These are phyloP conservation scores for Euphrasia confusa DNA, from an alignment of 257 asterid genomes.

Conservation along the genomic window DNA sequence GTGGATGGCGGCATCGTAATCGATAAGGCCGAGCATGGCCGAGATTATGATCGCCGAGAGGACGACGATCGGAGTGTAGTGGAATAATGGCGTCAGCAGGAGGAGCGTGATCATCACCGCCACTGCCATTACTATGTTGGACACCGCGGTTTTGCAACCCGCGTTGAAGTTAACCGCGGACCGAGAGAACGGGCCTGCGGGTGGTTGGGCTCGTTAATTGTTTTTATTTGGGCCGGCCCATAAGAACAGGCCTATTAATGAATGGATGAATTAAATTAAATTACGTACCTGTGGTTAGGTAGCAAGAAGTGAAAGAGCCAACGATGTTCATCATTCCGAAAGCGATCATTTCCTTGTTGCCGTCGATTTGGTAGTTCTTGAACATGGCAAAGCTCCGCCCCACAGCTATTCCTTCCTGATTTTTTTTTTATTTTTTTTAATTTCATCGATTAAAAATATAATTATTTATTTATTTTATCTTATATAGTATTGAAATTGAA, in stretches of 20 bases:
- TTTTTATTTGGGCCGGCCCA: not conserved
- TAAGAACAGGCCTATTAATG: no score
- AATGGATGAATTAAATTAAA: not conserved
- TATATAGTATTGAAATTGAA: not conserved
- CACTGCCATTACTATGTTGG: conserved; percentile 90
- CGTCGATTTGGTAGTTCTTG: conserved; percentile 89
- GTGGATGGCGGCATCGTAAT: conserved; percentile 85
- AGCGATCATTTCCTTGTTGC: conserved; percentile 98
- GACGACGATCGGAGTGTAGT: conserved; percentile 88
- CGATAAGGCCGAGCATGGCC: conserved; percentile 94
- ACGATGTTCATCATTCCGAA: conserved; percentile 87
- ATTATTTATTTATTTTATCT: no score
- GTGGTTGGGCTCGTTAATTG: not conserved
- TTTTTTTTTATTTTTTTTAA: not conserved
- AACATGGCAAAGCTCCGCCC: conserved; percentile 95
- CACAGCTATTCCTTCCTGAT: conserved; percentile 95
- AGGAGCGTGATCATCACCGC: conserved; percentile 83
- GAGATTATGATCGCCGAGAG: conserved; percentile 74
- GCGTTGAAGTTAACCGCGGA: conserved; percentile 97
- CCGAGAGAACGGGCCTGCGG: conserved; percentile 84
- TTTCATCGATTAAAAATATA: no score
- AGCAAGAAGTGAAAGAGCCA: conserved; percentile 91
- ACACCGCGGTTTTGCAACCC: conserved; percentile 94
- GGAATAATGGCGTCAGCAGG: conserved; percentile 72
- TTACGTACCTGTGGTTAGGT: conserved; percentile 96